Percentiles rank a stretch among this genome's conserved stretches.
These are phyloP conservation scores for Ustilago trichophora DNA, from an alignment of 1,284 basidiomycete species.

Conservation along the genomic window DNA sequence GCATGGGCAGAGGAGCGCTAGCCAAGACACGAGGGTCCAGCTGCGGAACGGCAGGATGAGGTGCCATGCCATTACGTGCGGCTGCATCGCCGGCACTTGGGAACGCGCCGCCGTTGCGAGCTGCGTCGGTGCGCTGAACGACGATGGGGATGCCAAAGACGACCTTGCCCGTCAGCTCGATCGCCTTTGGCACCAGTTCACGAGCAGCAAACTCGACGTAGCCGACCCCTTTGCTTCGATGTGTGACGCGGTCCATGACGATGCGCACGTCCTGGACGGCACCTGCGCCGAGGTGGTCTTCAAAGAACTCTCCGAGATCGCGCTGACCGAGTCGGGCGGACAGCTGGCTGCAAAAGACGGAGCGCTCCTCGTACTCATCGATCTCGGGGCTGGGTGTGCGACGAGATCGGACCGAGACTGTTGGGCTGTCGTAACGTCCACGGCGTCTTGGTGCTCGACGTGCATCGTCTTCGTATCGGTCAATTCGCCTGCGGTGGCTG, in stretches of 20 bases:
- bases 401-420: slow-evolving; percentile 30
- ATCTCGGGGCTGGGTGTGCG: slow-evolving; percentile 53
- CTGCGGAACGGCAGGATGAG: slow-evolving; percentile 22
- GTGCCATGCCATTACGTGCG: slow-evolving; percentile 18
- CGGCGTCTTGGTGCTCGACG: slow-evolving; percentile 22
- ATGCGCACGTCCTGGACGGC: slow-evolving; percentile 93
- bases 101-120: slow-evolving; percentile 76
- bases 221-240: slow-evolving; percentile 93
- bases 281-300: slow-evolving; percentile 87
- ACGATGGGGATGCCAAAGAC: slow-evolving; percentile 98
- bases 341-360: slow-evolving; percentile 97
- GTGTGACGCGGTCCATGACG: slow-evolving; percentile 89
- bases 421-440: slow-evolving; percentile 31
- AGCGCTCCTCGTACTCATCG: slow-evolving; percentile 79
- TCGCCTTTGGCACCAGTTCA: slow-evolving; percentile 88
- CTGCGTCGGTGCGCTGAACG: slow-evolving; percentile 94
- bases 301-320: slow-evolving; percentile 98
- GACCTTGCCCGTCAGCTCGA: slow-evolving; percentile 87
- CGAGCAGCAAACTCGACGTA: slow-evolving; percentile 94
- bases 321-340: slow-evolving; percentile 91
- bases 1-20: slow-evolving; percentile 42
- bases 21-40: slow-evolving; percentile 32
- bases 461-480: slow-evolving; percentile 29
- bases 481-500: slow-evolving; percentile 10
- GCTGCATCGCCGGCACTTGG: slow-evolving; percentile 12